These are phyloP conservation scores for Colletotrichum sp. DNA, from an alignment of 2,329 filamentous ascomycete genomes.

Conservation along the genomic window DNA sequence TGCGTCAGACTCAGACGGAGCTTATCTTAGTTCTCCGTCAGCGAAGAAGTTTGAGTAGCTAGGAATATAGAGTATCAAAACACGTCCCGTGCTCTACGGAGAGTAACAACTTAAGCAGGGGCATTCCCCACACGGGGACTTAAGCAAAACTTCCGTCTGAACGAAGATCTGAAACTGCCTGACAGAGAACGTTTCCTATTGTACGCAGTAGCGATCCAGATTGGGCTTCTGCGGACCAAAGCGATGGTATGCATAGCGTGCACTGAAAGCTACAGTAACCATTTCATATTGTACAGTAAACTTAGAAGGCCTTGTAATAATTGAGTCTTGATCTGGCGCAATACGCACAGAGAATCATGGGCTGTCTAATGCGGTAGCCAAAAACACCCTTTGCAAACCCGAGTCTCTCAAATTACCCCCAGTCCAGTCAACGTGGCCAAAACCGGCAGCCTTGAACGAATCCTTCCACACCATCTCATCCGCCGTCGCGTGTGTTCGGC, in stretches of 20 bases:
- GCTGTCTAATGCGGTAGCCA: background rate
- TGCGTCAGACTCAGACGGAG: background rate
- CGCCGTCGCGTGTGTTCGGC: slow-evolving; percentile 19
- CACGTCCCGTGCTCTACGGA: background rate
- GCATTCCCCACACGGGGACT: background rate
- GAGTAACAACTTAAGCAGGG: background rate
- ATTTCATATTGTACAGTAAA: background rate
- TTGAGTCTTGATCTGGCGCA: background rate
- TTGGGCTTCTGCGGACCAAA: background rate
- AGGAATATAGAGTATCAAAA: rapidly evolving
- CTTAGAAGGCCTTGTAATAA: background rate
- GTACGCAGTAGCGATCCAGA: background rate
- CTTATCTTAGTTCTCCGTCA: background rate
- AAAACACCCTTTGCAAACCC: background rate
- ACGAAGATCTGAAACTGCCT: background rate
- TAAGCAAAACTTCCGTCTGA: background rate
- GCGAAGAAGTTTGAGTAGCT: background rate
- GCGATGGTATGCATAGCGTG: too few relatives aligned
- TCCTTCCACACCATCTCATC: background rate
- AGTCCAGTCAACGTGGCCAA: slow-evolving; percentile 24
- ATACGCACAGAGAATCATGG: background rate
- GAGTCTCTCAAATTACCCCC: slow-evolving; percentile 12
- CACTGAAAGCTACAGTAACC: background rate
- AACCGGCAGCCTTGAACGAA: slow-evolving; percentile 15
- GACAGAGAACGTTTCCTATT: background rate